These are phyloP conservation scores for Akanthomyces muscarius DNA, from an alignment of 2,329 filamentous ascomycete species.

Conservation along the genomic window DNA sequence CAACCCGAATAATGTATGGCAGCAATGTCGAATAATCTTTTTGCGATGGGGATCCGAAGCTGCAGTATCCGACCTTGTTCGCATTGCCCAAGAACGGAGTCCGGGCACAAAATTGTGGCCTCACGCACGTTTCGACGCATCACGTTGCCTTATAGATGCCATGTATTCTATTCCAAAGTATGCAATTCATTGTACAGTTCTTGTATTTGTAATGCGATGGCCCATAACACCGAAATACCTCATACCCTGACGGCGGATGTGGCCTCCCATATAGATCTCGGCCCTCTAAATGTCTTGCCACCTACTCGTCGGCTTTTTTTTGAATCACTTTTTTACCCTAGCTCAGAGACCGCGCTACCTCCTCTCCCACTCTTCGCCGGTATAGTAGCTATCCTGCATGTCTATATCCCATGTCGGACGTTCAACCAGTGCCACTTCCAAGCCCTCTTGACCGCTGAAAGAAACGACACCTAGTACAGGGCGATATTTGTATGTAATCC, in stretches of 20 bases:
- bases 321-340: background rate
- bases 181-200: slow-evolving; percentile 15
- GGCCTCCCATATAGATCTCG: background rate
- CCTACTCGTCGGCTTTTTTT: background rate
- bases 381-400: slow-evolving; percentile 66
- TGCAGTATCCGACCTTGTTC: background rate
- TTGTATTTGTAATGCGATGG: background rate
- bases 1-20: background rate
- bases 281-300: background rate
- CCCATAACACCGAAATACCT: background rate
- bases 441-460: slow-evolving; percentile 36
- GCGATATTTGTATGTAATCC: slow-evolving; percentile 89
- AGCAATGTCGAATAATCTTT: background rate
- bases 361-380: slow-evolving; percentile 50
- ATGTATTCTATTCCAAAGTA: slow-evolving; percentile 12
- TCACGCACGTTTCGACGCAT: background rate
- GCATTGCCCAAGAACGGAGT: background rate
- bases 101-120: too few relatives aligned
- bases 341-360: slow-evolving; percentile 16
- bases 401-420: slow-evolving; percentile 80
- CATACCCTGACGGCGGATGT: background rate
- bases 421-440: slow-evolving; percentile 87
- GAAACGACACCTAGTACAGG: slow-evolving; percentile 75
- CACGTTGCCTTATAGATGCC: background rate
- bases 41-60: background rate